Base-by-base conservation (phyloP, 495 filamentous ascomycete genomes). In the Podospora pseudocomata region DNA sequence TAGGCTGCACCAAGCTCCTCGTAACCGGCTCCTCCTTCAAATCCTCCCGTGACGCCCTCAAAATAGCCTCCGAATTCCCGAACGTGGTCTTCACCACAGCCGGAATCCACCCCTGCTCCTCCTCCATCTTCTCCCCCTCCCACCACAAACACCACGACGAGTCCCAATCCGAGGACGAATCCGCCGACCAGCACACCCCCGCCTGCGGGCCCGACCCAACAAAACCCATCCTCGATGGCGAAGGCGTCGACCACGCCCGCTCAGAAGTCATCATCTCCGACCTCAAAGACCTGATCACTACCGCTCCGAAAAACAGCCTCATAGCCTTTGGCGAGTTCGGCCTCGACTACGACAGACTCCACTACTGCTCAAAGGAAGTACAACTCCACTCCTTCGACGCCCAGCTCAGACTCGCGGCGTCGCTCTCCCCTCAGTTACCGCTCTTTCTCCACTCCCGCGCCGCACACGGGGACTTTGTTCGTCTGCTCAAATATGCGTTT, bases 241-340 rank as follows among this genome's bases (percentile, higher is more conserved):
- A 79, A 34, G 78, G 77, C 23, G 74, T 80, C 18, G 80, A 82
- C 72, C 64, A 63, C 4, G 67, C 67, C 59, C 76, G 76, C 54
- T 80, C 79, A 20, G 60, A 67, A 6, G 67, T 68, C 6, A 82
- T 90, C 75, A 83, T 94, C 28, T 63, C 83, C 2, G 84, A 88
- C 63, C 84, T 97, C 13, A 79, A 82, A 49, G 75, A 78, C 7
- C 81, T 97, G 28, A 77, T 84, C 63, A 69, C 74, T 27, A 7
- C 64, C 16, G 13, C 69, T 0, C 57, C 56, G 4, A 61, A 61
- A 32, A 19, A 18, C 79, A 7, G 83, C 77, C 58, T 83, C 20
- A 89, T 92, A 15, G 96, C 95, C 23, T 96, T 97, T 75, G 95
- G 95, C 56, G 95, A 99, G 75, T 92, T 99, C 66, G 95, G 95